Base-by-base conservation (phyloP, 2,329 filamentous ascomycete species). In the Sporothrix globosa region DNA sequence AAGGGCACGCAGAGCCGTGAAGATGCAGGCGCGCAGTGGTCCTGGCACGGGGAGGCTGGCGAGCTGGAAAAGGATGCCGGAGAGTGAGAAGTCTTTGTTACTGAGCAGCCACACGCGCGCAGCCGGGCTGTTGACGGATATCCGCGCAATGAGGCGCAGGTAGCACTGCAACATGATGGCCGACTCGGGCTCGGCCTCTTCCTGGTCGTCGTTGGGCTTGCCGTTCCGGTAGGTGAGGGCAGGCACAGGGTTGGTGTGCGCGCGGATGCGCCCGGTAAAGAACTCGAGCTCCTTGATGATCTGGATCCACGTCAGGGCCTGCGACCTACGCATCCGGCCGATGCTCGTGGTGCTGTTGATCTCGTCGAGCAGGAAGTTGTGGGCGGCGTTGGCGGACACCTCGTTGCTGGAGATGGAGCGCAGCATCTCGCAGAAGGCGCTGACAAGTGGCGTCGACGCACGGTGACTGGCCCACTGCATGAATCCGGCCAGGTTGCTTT, bases 81-180 rank as follows among this genome's bases (percentile, higher is more conserved):
- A 86, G 53, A 97, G 82, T 74, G 88, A 89, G 75, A 92, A 90
- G 6, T 84, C 76, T 14, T 74, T 73, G 65, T 79, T 86, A 27
- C 89, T 79, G 27, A 96, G 82, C 71, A 98, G 84, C 83, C 91
- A 97, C 46, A 86, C 81, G 66, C 95, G 87, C 1, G 93, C 91
- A 24, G 84, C 82, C 71, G 86, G 83, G 76, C 92, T 97, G 77
- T 95, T 89, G 27, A 86, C 85, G 73, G 91, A 90, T 11, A 99
- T 83, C 78, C 96, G 93, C 3, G 92, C 88, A 75, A 97, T 91
- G 5, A 99, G 85, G 41, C 95, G 89, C 68, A 99, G 84, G 78
- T 98, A 98, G 75, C 93, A 95, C 77, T 97, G 93, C 39, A 99
- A 85, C 92, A 99, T 97, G 81, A 97, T 92, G n/a, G 91, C 90